Evolutionary conservation across 169 alveolate genomes (phyloP).

Genomic region (Eimeria acervulina): DNA sequence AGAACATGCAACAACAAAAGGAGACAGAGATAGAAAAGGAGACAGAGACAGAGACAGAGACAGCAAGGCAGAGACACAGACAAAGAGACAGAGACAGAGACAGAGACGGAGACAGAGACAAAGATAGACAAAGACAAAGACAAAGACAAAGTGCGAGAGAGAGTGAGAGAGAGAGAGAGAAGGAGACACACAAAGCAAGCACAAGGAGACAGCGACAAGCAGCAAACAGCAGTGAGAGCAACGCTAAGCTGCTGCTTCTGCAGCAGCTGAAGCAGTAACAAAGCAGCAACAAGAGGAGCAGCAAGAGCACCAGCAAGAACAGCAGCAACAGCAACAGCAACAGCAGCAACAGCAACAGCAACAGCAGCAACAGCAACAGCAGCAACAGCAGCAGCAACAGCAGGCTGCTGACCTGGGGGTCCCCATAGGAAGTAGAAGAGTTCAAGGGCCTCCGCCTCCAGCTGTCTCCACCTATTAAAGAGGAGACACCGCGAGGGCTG

Average conservation of each 20-base stretch:
- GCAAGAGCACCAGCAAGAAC: background rate
- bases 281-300: background rate
- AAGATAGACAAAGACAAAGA: no score
- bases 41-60: no score
- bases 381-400: background rate
- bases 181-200: no score
- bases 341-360: background rate
- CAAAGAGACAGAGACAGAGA: no score
- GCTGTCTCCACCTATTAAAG: background rate
- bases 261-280: background rate
- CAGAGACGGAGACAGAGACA: no score
- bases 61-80: no score
- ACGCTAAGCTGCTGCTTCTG: no score
- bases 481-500: background rate
- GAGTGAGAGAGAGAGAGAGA: no score
- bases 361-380: background rate
- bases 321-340: background rate
- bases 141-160: no score
- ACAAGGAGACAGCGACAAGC: no score
- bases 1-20: background rate
- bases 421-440: conserved; percentile 35
- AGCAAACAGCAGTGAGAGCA: background rate
- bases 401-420: background rate
- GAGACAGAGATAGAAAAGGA: no score
- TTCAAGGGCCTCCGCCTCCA: background rate